Conservation (phyloP, 257 asterid genomes). For the Mentha longifolia region DNA sequence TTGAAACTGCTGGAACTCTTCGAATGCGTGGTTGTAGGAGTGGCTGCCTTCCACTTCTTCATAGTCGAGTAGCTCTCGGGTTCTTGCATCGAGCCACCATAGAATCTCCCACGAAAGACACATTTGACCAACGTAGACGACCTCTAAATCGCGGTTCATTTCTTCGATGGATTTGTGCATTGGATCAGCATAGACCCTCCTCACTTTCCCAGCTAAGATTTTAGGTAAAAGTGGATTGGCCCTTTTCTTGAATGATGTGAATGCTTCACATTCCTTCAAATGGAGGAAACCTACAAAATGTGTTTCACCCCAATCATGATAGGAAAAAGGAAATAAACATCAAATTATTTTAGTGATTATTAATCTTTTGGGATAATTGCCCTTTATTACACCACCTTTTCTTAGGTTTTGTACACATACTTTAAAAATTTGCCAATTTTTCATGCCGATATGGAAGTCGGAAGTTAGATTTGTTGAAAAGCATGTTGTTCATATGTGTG, state of each 20-base stretch:
- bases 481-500: too few species aligned
- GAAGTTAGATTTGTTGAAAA: too few species aligned
- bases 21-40: slow-evolving; percentile 66
- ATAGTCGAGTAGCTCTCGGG: slow-evolving; percentile 48
- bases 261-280: slow-evolving; percentile 63
- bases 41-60: slow-evolving; percentile 42
- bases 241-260: slow-evolving; percentile 43
- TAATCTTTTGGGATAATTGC: neutral
- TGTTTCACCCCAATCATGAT: neutral
- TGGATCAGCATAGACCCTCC: slow-evolving; percentile 69
- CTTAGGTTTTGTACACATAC: too few species aligned
- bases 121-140: slow-evolving; percentile 73
- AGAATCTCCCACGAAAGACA: slow-evolving; percentile 88
- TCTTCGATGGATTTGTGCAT: slow-evolving; percentile 55
- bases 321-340: neutral
- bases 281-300: slow-evolving; percentile 64
- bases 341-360: neutral
- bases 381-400: too few species aligned
- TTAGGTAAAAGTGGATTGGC: slow-evolving; percentile 42
- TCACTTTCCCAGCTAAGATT: slow-evolving; percentile 48
- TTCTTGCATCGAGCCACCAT: slow-evolving; percentile 61
- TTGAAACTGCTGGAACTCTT: slow-evolving; percentile 80
- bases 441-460: too few species aligned
- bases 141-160: slow-evolving; percentile 62
- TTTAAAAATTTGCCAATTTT: too few species aligned